These are phyloP conservation scores for Chernovozyma sophiae-reginae DNA, from an alignment of 1,139 yeast genomes.

Conservation along the genomic window DNA sequence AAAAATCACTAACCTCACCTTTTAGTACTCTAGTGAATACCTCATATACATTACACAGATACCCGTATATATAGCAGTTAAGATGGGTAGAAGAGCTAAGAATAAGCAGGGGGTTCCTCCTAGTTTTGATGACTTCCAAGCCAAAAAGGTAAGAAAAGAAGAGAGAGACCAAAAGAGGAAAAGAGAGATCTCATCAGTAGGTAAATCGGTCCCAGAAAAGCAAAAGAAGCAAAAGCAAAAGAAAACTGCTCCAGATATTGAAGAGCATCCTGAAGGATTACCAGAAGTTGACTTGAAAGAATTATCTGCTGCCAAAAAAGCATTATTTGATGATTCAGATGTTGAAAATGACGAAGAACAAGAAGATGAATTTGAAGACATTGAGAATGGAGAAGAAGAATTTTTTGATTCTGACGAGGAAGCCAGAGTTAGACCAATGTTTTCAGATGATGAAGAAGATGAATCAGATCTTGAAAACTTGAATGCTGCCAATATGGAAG, in stretches of 20 bases:
- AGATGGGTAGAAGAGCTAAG: constrained; percentile 94
- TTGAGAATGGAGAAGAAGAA: constrained; percentile 47
- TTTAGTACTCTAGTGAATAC: too few species aligned
- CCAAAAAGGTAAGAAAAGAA: constrained; percentile 48
- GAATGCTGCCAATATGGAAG: constrained; percentile 87
- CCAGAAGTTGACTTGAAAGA: constrained; percentile 67
- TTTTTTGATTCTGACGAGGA: constrained; percentile 53
- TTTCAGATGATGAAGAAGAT: constrained; percentile 75
- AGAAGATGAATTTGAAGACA: constrained; percentile 51
- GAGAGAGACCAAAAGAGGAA: constrained; percentile 26
- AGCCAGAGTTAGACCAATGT: constrained; percentile 65
- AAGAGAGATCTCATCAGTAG: constrained; percentile 10
- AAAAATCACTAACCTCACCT: too few species aligned
- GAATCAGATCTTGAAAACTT: constrained; percentile 74
- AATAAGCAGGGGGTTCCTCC: constrained; percentile 93
- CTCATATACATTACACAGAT: too few species aligned
- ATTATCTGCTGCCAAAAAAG: constrained; percentile 61
- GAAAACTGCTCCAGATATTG: constrained; percentile 25
- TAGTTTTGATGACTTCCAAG: constrained; percentile 73
- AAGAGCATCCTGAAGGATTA: constrained; percentile 43
- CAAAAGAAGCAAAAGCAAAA: constrained; percentile 18
- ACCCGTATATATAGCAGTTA: constrained; percentile 1
- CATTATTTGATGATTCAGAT: constrained; percentile 61
- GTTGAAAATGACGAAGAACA: constrained; percentile 33
- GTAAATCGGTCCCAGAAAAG: constrained; percentile 15